These are phyloP conservation scores for Casaregolazyma lundiana DNA, from an alignment of 1,139 yeast species.

Conservation along the genomic window DNA sequence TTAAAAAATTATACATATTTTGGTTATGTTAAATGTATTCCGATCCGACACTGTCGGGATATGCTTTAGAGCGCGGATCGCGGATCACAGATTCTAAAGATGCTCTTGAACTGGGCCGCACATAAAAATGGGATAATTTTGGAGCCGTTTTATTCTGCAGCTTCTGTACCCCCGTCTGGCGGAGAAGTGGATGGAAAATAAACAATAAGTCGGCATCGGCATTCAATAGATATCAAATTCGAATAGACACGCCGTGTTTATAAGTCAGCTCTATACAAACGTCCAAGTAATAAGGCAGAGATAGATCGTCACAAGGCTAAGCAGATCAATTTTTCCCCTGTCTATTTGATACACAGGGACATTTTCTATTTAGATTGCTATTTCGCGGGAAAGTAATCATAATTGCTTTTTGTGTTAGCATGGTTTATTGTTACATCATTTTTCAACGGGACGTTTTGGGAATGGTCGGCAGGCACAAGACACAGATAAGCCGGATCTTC, in stretches of 20 bases:
- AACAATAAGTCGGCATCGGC: too few species aligned
- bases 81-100: neutral
- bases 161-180: too few species aligned
- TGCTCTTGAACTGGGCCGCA: too few species aligned
- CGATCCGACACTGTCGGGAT: too few species aligned
- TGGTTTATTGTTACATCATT: neutral
- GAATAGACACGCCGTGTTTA: too few species aligned
- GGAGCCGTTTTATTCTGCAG: neutral
- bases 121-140: neutral
- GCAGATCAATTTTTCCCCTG: neutral
- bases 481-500: slow-evolving; percentile 1
- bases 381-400: neutral
- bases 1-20: too few species aligned
- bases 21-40: too few species aligned
- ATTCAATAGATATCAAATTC: too few species aligned
- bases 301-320: neutral
- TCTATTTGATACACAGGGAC: neutral
- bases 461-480: slow-evolving; percentile 1
- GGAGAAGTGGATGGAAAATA: too few species aligned
- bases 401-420: neutral
- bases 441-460: neutral
- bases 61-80: too few species aligned
- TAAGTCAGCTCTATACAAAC: too few species aligned
- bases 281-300: too few species aligned
- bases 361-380: neutral